Conservation (phyloP, 495 filamentous ascomycete genomes). For the Penicillium taxi region DNA sequence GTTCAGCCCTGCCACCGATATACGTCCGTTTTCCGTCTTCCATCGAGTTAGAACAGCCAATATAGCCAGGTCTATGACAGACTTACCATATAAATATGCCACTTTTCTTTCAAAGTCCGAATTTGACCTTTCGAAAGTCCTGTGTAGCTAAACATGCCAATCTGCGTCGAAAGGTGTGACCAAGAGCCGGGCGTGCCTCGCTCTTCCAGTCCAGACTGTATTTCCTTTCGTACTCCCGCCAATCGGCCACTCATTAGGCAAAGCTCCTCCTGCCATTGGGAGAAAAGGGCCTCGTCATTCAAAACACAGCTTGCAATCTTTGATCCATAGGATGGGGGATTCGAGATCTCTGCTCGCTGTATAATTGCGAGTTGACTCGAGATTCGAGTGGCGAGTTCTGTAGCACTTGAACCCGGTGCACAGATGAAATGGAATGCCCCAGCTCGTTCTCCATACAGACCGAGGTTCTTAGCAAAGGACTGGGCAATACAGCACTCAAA, state of each 20-base stretch:
- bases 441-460: conserved; percentile 1
- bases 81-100: conserved; percentile 2
- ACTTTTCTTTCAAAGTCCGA: not conserved
- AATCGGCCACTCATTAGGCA: conserved; percentile 1
- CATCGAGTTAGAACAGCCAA: not conserved
- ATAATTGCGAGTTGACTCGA: not conserved
- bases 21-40: not conserved
- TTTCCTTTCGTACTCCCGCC: not conserved
- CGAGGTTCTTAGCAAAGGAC: conserved; percentile 2
- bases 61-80: not conserved
- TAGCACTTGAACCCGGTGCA: not conserved
- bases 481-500: conserved; percentile 2
- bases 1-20: conserved; percentile 1
- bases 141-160: conserved; percentile 4
- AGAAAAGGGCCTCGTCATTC: not conserved
- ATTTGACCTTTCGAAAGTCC: not conserved
- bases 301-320: not conserved
- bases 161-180: not conserved
- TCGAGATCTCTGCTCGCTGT: conserved; percentile 1
- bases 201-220: not conserved
- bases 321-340: not conserved
- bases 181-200: not conserved
- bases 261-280: conserved; percentile 1
- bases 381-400: not conserved
- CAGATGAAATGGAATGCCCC: conserved; percentile 1